Conservation (phyloP, 495 filamentous ascomycete species). For the Trichoderma asperelloides region DNA sequence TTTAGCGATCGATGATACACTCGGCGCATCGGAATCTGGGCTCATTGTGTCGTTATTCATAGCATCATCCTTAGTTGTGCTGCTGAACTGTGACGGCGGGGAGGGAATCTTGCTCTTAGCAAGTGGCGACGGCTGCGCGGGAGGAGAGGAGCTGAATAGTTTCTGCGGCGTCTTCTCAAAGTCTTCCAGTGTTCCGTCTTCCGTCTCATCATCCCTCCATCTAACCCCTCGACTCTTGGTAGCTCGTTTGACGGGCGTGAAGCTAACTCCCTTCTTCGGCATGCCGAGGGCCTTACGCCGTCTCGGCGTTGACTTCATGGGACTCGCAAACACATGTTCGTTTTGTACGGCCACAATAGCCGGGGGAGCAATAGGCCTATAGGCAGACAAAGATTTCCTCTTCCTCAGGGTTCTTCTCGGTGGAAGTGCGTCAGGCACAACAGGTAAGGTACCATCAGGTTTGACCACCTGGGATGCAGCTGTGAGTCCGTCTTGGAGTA, state of each 20-base stretch:
- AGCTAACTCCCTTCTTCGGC: constrained; percentile 68
- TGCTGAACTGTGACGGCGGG: background rate
- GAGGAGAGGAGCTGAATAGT: constrained; percentile 21
- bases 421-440: constrained; percentile 49
- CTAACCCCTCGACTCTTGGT: constrained; percentile 71
- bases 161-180: constrained; percentile 81
- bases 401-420: constrained; percentile 69
- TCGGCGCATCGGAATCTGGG: constrained; percentile 36
- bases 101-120: constrained; percentile 10
- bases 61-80: background rate
- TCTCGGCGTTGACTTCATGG: constrained; percentile 67
- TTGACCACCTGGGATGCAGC: constrained; percentile 78
- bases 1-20: constrained; percentile 39
- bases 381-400: constrained; percentile 17
- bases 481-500: constrained; percentile 65
- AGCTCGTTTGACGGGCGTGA: constrained; percentile 56
- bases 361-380: constrained; percentile 27
- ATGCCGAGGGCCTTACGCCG: constrained; percentile 59
- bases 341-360: constrained; percentile 28
- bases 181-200: constrained; percentile 72
- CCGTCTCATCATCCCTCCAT: constrained; percentile 86
- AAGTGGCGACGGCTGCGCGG: constrained; percentile 31
- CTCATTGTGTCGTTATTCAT: constrained; percentile 23
- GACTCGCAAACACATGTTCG: constrained; percentile 32
- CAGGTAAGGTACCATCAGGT: constrained; percentile 64